Percentiles rank a stretch among this genome's conserved stretches.
phyloP scores from a whole-genome alignment of 2,329 filamentous ascomycete genomes.

The Beauveria caledonica region DNA sequence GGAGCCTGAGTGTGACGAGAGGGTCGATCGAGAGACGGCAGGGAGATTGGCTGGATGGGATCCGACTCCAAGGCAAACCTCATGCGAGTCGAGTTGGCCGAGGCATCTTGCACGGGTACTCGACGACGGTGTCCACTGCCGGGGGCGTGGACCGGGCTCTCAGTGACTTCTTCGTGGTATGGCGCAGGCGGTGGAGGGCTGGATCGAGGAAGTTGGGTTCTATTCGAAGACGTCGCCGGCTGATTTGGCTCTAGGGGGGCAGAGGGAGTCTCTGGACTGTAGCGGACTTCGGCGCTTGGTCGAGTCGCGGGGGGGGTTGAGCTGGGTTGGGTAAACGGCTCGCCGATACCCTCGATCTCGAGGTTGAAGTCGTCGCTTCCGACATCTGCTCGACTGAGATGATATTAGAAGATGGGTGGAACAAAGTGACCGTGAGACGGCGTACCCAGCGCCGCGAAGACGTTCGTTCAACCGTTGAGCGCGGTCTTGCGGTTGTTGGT shows the following conservation, averaged over 20 bases:
- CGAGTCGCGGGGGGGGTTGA: background rate
- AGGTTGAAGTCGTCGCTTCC: conserved; percentile 50
- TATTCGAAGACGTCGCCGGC: background rate
- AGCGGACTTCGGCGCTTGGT: background rate
- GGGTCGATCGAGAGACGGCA: background rate
- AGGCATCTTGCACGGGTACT: conserved; percentile 26
- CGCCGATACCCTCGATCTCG: conserved; percentile 35
- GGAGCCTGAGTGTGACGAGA: background rate
- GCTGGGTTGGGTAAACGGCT: conserved; percentile 14
- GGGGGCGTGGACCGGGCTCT: conserved; percentile 47
- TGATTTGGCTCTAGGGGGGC: background rate
- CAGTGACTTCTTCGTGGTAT: conserved; percentile 27
- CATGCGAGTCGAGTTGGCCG: conserved; percentile 35
- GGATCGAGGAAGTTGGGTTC: background rate
- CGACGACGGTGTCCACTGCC: conserved; percentile 44
- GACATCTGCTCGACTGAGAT: conserved; percentile 43
- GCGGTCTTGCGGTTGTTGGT: background rate
- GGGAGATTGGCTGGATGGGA: conserved; percentile 13
- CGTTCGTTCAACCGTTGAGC: conserved; percentile 49
- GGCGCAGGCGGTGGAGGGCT: background rate
- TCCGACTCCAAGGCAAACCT: conserved; percentile 30
- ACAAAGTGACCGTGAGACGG: conserved; percentile 1
- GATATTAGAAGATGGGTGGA: conserved; percentile 11
- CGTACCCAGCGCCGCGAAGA: conserved; percentile 56
- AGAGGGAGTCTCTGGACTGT: background rate